Evolutionary conservation across 495 filamentous ascomycete genomes (phyloP).

Genomic region (Penicillium samsonianum): DNA sequence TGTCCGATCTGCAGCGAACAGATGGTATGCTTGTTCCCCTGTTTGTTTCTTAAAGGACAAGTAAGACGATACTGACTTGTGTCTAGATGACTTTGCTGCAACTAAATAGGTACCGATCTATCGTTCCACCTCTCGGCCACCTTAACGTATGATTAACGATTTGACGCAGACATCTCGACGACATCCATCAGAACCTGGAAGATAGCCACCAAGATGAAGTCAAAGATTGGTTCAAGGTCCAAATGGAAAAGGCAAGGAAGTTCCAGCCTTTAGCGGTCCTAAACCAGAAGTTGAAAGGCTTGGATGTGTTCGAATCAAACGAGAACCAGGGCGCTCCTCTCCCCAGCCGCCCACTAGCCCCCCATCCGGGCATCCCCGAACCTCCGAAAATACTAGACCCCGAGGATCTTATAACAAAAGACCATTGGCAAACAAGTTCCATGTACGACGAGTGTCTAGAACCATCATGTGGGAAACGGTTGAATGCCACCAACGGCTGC

Average conservation of each 20-base stretch:
- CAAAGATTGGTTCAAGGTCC: slow-evolving; percentile 96
- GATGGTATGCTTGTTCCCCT: slow-evolving; percentile 63
- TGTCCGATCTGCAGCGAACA: slow-evolving; percentile 97
- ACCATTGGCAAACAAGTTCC: slow-evolving; percentile 81
- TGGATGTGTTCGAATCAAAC: slow-evolving; percentile 97
- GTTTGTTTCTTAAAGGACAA: slow-evolving; percentile 5
- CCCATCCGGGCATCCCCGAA: slow-evolving; percentile 37
- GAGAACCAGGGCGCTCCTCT: slow-evolving; percentile 52
- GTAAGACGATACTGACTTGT: slow-evolving; percentile 16
- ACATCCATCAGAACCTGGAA: slow-evolving; percentile 89
- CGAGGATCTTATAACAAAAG: slow-evolving; percentile 81
- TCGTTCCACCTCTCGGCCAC: background rate
- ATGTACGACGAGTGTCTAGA: slow-evolving; percentile 82
- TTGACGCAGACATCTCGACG: slow-evolving; percentile 79
- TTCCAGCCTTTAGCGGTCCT: slow-evolving; percentile 91
- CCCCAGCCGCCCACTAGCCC: slow-evolving; percentile 33
- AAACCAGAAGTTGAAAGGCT: slow-evolving; percentile 95
- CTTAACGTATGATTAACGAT: slow-evolving; percentile 22
- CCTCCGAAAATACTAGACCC: slow-evolving; percentile 59
- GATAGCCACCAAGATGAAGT: slow-evolving; percentile 93
- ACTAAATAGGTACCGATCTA: slow-evolving; percentile 69
- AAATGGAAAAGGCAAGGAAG: slow-evolving; percentile 91
- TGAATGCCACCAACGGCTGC: slow-evolving; percentile 76
- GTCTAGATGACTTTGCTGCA: slow-evolving; percentile 85
- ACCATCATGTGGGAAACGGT: slow-evolving; percentile 75